A percentile compares a stretch with the other conserved stretches of the same genome.
Evolutionary conservation across 371 early-diverging fungal species (phyloP).

Genomic region (Phascolomyces articulosus): DNA sequence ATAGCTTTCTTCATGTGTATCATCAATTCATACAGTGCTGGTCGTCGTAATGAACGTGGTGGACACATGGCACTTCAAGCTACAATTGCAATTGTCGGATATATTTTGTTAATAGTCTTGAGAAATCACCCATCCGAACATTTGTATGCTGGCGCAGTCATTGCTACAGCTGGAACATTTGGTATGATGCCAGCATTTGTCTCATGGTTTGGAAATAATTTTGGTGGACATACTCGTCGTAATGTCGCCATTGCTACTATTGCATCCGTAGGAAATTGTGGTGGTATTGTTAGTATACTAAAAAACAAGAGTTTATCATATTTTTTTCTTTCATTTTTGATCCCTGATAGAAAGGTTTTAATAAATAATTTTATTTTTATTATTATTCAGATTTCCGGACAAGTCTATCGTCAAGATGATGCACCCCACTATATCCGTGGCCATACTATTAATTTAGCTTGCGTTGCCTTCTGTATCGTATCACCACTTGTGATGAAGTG

Average conservation of each 20-base stretch:
- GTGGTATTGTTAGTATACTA: constrained; percentile 37
- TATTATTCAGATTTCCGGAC: constrained; percentile 45
- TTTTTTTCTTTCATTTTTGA: too few relatives aligned
- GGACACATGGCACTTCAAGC: constrained; percentile 62
- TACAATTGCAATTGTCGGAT: constrained; percentile 63
- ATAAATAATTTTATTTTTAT: too few relatives aligned
- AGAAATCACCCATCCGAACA: constrained; percentile 10
- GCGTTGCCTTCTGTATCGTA: constrained; percentile 43
- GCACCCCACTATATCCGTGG: constrained; percentile 57
- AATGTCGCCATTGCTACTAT: constrained; percentile 62
- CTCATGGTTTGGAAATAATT: constrained; percentile 64
- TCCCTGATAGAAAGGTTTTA: too few relatives aligned
- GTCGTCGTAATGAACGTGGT: constrained; percentile 63
- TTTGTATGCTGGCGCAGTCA: constrained; percentile 51
- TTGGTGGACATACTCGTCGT: constrained; percentile 68
- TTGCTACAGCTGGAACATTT: constrained; percentile 60
- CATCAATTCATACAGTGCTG: constrained; percentile 62
- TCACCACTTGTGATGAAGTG: constrained; percentile 49
- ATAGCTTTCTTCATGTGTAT: constrained; percentile 59
- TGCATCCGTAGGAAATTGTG: constrained; percentile 51
- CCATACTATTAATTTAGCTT: constrained; percentile 41
- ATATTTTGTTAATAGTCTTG: constrained; percentile 57
- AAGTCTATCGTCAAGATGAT: constrained; percentile 61
- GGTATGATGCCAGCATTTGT: constrained; percentile 58
- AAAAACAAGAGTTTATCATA: too few relatives aligned